phyloP scores from a whole-genome alignment of 805 yeast genomes.

The Ogataea dorogensis region DNA sequence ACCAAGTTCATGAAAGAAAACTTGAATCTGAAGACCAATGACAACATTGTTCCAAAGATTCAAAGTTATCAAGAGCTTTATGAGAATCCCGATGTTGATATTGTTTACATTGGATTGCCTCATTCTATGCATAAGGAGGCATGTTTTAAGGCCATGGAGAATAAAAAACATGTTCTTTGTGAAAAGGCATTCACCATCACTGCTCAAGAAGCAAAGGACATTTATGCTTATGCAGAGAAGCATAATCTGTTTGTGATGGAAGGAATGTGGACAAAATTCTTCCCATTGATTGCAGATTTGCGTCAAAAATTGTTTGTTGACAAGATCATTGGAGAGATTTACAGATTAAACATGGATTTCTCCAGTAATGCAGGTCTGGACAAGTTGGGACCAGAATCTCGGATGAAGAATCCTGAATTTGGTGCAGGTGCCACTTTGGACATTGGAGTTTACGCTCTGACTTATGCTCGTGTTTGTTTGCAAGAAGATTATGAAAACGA shows the following conservation, averaged over 20 bases:
- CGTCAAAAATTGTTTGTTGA: slow-evolving; percentile 39
- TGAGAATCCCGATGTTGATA: slow-evolving; percentile 41
- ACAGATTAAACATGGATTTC: slow-evolving; percentile 44
- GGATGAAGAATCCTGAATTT: slow-evolving; percentile 43
- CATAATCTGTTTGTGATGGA: slow-evolving; percentile 53
- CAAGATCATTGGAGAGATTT: slow-evolving; percentile 45
- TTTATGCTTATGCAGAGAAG: slow-evolving; percentile 42
- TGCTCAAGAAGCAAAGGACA: slow-evolving; percentile 40
- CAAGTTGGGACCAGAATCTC: slow-evolving; percentile 31
- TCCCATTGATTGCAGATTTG: slow-evolving; percentile 43
- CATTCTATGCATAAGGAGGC: slow-evolving; percentile 49
- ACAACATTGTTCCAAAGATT: slow-evolving; percentile 16
- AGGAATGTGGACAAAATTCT: slow-evolving; percentile 57
- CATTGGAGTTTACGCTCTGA: slow-evolving; percentile 51
- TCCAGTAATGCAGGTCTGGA: slow-evolving; percentile 37
- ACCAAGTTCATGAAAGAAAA: slow-evolving; percentile 29
- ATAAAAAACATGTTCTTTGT: slow-evolving; percentile 52
- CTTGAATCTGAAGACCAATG: slow-evolving; percentile 12
- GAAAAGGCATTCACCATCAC: slow-evolving; percentile 57
- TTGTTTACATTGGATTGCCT: slow-evolving; percentile 56
- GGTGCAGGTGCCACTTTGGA: slow-evolving; percentile 61
- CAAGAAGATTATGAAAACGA: slow-evolving; percentile 36
- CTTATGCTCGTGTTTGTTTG: slow-evolving; percentile 42
- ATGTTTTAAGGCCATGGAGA: slow-evolving; percentile 34
- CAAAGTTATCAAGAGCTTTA: slow-evolving; percentile 44